These are phyloP conservation scores for Ophiostoma australiae DNA, from an alignment of 2,329 filamentous ascomycete species.

Conservation along the genomic window DNA sequence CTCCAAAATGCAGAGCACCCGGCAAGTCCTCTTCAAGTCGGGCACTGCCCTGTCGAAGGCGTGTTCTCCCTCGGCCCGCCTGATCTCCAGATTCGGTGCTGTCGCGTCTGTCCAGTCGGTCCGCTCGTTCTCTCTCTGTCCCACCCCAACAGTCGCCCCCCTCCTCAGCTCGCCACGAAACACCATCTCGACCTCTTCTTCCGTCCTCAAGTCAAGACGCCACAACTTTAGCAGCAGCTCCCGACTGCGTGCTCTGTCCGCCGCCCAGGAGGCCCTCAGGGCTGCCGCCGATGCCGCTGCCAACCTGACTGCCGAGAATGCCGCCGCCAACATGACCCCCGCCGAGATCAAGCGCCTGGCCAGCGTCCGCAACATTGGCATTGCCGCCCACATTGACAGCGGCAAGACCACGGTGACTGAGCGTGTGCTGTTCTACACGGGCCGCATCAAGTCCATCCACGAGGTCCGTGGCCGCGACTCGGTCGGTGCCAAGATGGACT, in stretches of 20 bases:
- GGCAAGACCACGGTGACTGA: conserved; percentile 97
- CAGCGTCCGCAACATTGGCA: conserved; percentile 92
- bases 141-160: neutral
- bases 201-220: neutral
- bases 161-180: neutral
- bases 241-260: conserved; percentile 34
- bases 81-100: neutral
- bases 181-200: neutral
- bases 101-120: neutral
- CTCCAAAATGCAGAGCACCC: conserved; percentile 24
- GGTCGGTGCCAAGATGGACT: conserved; percentile 98
- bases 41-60: conserved; percentile 15
- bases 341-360: conserved; percentile 73
- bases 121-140: neutral
- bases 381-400: conserved; percentile 98
- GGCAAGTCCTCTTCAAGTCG: conserved; percentile 22
- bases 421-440: conserved; percentile 96
- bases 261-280: conserved; percentile 44
- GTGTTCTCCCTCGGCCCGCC: neutral
- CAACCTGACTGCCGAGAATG: conserved; percentile 50
- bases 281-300: conserved; percentile 50
- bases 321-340: conserved; percentile 75
- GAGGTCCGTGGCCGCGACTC: conserved; percentile 93
- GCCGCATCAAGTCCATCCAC: conserved; percentile 93
- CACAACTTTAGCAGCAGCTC: conserved; percentile 39